These are phyloP conservation scores for Penicillium pulvis DNA, from an alignment of 495 filamentous ascomycete genomes.

Conservation along the genomic window DNA sequence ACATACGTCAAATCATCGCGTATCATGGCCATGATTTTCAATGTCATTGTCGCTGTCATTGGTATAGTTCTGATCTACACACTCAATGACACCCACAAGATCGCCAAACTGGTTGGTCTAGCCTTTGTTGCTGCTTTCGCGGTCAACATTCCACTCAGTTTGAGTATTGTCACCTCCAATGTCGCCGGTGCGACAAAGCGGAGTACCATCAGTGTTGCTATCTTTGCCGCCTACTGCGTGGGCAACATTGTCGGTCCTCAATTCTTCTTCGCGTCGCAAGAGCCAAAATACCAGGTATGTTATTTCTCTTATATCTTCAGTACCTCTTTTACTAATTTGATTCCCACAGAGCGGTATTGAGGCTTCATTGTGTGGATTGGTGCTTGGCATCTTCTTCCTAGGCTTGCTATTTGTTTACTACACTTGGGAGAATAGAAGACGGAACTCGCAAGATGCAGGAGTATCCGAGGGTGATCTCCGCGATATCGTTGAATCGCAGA, in stretches of 20 bases:
- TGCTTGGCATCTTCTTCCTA: slow-evolving; percentile 10
- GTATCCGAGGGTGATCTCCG: neutral
- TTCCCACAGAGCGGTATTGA: slow-evolving; percentile 7
- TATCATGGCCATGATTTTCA: slow-evolving; percentile 21
- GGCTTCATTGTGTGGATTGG: slow-evolving; percentile 14
- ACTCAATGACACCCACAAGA: slow-evolving; percentile 38
- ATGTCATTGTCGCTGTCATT: slow-evolving; percentile 7
- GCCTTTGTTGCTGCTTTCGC: slow-evolving; percentile 49
- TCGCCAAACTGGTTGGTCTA: slow-evolving; percentile 44
- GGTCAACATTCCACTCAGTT: slow-evolving; percentile 45
- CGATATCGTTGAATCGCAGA: slow-evolving; percentile 3
- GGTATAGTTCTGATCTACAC: slow-evolving; percentile 16
- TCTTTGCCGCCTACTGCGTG: slow-evolving; percentile 15
- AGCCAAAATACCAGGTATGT: slow-evolving; percentile 12
- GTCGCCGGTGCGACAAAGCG: slow-evolving; percentile 30
- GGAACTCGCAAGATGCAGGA: neutral
- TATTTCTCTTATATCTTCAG: neutral
- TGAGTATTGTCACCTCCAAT: slow-evolving; percentile 22
- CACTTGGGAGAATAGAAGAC: slow-evolving; percentile 12
- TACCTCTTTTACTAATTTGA: neutral
- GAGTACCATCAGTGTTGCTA: slow-evolving; percentile 8
- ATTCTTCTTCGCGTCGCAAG: slow-evolving; percentile 12
- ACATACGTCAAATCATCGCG: slow-evolving; percentile 18
- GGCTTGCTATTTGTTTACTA: slow-evolving; percentile 9
- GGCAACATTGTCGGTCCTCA: slow-evolving; percentile 17